Percentiles rank a stretch among this genome's conserved stretches.
phyloP scores from a whole-genome alignment of 2,329 filamentous ascomycete species.

The Lecanosticta acicola region DNA sequence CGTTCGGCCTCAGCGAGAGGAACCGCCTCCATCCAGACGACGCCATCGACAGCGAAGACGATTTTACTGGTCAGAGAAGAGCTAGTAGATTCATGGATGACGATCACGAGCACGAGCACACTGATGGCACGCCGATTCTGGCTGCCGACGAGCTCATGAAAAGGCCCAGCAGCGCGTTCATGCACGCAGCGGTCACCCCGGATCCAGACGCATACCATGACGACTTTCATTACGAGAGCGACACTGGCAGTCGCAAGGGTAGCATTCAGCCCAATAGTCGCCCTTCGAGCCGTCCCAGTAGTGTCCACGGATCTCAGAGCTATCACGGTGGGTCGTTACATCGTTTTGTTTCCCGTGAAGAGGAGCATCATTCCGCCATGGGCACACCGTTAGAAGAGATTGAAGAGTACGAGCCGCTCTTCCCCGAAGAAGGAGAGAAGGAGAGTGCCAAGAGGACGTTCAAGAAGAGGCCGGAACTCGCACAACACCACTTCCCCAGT shows the following conservation, averaged over 20 bases:
- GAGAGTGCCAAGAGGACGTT: slow-evolving; percentile 50
- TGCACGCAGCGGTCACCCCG: slow-evolving; percentile 78
- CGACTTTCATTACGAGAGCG: slow-evolving; percentile 46
- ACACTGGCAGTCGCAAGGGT: slow-evolving; percentile 43
- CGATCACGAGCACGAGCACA: slow-evolving; percentile 46
- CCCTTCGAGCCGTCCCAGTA: slow-evolving; percentile 57
- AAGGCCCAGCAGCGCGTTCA: slow-evolving; percentile 59
- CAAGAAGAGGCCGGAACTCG: slow-evolving; percentile 49
- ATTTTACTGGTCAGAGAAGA: slow-evolving; percentile 22
- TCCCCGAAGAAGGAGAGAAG: slow-evolving; percentile 62
- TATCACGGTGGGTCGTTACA: slow-evolving; percentile 48
- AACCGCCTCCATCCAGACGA: slow-evolving; percentile 25
- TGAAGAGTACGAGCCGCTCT: slow-evolving; percentile 91
- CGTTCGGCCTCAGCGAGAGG: slow-evolving; percentile 42
- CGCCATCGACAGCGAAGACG: slow-evolving; percentile 41
- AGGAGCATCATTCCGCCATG: slow-evolving; percentile 42
- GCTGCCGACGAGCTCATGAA: slow-evolving; percentile 83
- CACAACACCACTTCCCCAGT: slow-evolving; percentile 70
- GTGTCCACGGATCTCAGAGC: slow-evolving; percentile 39
- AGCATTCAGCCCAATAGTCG: slow-evolving; percentile 56
- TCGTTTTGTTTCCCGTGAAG: slow-evolving; percentile 51
- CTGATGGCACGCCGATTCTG: slow-evolving; percentile 72
- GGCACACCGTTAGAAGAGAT: slow-evolving; percentile 76
- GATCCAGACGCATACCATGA: slow-evolving; percentile 58
- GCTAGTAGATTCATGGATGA: slow-evolving; percentile 40